phyloP scores from a whole-genome alignment of 305 asterid genomes.

The Solanum hybrid region DNA sequence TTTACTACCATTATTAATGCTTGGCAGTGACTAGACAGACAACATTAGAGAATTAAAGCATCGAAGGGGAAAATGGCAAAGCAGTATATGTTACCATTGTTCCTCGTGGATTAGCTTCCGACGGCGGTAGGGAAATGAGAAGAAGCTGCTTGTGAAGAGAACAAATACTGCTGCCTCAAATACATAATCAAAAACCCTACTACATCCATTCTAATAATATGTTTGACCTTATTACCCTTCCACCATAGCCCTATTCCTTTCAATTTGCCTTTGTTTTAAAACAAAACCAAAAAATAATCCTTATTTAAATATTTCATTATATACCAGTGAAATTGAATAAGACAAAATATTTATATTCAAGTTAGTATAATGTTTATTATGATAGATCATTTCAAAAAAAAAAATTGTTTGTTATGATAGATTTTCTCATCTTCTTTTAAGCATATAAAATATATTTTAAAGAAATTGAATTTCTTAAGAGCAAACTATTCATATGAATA shows the following conservation, averaged over 20 bases:
- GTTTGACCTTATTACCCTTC: not conserved
- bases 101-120: conserved; percentile 1
- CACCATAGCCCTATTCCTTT: not conserved
- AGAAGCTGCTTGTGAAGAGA: not conserved
- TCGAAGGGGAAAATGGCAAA: not conserved
- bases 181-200: conserved; percentile 23
- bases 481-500: too few relatives aligned
- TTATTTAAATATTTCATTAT: not conserved
- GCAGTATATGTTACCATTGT: conserved; percentile 28
- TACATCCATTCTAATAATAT: not conserved
- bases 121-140: conserved; percentile 4
- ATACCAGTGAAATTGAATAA: not conserved
- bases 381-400: too few relatives aligned
- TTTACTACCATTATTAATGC: not conserved
- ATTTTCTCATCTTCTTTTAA: too few relatives aligned
- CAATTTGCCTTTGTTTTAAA: not conserved
- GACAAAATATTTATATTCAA: not conserved
- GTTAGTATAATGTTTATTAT: too few relatives aligned
- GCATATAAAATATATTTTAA: too few relatives aligned
- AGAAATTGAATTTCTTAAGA: too few relatives aligned
- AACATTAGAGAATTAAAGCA: not conserved
- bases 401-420: too few relatives aligned
- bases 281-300: too few relatives aligned
- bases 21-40: not conserved
- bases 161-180: conserved; percentile 1